Evolutionary conservation across 2,329 filamentous ascomycete genomes (phyloP).

Genomic region (Thyridium curvatum): DNA sequence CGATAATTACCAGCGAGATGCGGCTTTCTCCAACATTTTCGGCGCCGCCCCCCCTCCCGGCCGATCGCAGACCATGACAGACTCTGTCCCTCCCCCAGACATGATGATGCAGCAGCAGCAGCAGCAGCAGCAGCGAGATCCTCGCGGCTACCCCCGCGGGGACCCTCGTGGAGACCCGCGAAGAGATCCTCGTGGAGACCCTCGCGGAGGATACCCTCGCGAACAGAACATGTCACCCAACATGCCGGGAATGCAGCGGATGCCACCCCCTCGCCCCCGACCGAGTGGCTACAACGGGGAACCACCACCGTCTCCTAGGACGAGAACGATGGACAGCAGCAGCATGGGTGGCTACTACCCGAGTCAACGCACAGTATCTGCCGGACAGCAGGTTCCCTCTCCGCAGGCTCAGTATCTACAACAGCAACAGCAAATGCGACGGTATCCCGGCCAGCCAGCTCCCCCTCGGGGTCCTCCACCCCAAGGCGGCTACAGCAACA

Average conservation of each 20-base stretch:
- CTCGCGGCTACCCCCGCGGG: too few species aligned
- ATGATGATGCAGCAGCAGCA: conserved; percentile 42
- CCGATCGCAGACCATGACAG: conserved; percentile 93
- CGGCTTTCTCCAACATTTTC: conserved; percentile 94
- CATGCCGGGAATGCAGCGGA: conserved; percentile 51
- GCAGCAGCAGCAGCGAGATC: conserved; percentile 8
- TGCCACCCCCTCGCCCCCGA: conserved; percentile 53
- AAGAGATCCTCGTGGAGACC: too few species aligned
- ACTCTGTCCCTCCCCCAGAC: conserved; percentile 53
- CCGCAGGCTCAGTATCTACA: conserved; percentile 39
- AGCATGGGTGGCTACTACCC: conserved; percentile 46
- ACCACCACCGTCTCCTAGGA: conserved; percentile 23
- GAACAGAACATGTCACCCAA: conserved; percentile 48
- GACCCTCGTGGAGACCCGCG: too few species aligned
- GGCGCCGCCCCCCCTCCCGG: conserved; percentile 79
- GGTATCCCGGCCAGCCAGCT: conserved; percentile 30
- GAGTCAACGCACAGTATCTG: conserved; percentile 44
- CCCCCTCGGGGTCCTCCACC: conserved; percentile 35
- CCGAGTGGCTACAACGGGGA: conserved; percentile 26
- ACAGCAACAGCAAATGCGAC: conserved; percentile 39
- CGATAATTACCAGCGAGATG: conserved; percentile 71
- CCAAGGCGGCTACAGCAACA: conserved; percentile 32
- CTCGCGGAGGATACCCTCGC: background rate
- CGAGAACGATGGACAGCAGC: conserved; percentile 36
- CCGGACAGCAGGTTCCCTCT: conserved; percentile 38